Base-by-base conservation (phyloP, 306 rosid species). In the Cucurbita ficifolia region DNA sequence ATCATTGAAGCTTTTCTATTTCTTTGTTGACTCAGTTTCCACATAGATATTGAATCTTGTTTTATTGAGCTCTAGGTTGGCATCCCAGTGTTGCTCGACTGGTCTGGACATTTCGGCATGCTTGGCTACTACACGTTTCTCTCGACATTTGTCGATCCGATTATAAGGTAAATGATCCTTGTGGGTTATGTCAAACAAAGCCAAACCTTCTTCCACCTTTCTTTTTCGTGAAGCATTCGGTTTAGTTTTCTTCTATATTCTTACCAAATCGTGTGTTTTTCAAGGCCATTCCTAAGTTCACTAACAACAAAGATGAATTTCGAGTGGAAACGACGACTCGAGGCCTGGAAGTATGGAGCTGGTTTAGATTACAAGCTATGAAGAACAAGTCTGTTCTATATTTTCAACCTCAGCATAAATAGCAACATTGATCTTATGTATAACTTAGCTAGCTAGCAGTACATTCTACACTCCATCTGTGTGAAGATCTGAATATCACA, bases 291-390 rank as follows among this genome's bases (percentile, higher is more conserved):
- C 55, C 76, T 94, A 43, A 75, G 79, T 57, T 21, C 82, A 73
- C 42, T 90, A 71, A 87, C 97, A 14, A 76, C 96, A 24, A 62
- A 90, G 81, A 68, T 21, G 81, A 86, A 81, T 43, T 94, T 86
- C 72, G 82, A 76, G 81, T 90, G 90, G 97, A 89, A 80, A 71
- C 79, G 91, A 78, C 86, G 79, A 59, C 96, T 94, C 0, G 96
- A 94, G 81, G 87, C 98, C 68, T 94, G 98, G 97, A 94, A 89
- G 82, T 89, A 90, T 76, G 98, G 98, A 74, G 88, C 98, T 77
- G 97, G 98, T 75, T 87, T 94, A 78, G 98, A 90, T 81, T 89
- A 86, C 82, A 84, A 90, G 86, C 86, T 81, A 57, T 89, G 84
- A 84, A 68, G 43, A 68, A 14, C 57, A 29, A 46, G 57, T 46